Percentiles rank a stretch among this genome's conserved stretches.
Evolutionary conservation across 2,329 filamentous ascomycete species (phyloP).

Genomic region (Teratosphaeriaceae sp.): DNA sequence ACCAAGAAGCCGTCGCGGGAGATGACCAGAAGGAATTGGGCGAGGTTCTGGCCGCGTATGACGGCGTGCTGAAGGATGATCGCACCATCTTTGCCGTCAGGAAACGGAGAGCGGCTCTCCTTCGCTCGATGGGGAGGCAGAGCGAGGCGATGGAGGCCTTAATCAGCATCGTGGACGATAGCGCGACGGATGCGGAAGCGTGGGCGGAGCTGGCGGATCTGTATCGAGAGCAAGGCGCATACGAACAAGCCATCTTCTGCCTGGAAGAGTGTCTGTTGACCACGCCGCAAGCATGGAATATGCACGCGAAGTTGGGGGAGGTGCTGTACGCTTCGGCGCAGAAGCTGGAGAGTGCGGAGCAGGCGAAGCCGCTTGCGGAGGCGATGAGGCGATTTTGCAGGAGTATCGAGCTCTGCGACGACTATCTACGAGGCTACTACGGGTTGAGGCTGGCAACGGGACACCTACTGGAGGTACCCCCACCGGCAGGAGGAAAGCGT

Average conservation of each 20-base stretch:
- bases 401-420: constrained; percentile 87
- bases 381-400: constrained; percentile 80
- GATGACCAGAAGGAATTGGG: constrained; percentile 54
- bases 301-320: constrained; percentile 83
- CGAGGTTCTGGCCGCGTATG: constrained; percentile 68
- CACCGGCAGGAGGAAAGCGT: constrained; percentile 22
- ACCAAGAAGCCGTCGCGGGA: constrained; percentile 76
- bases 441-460: constrained; percentile 61
- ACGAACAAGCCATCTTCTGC: constrained; percentile 76
- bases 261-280: constrained; percentile 86
- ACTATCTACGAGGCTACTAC: constrained; percentile 88
- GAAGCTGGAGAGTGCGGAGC: constrained; percentile 44
- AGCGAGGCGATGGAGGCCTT: constrained; percentile 69
- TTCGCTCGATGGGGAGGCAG: constrained; percentile 64
- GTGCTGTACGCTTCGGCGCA: constrained; percentile 74
- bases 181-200: constrained; percentile 83
- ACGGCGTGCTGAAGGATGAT: constrained; percentile 65
- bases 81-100: constrained; percentile 76
- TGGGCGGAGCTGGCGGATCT: constrained; percentile 90
- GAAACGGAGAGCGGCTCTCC: constrained; percentile 75
- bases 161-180: constrained; percentile 69
- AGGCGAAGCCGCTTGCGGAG: constrained; percentile 54
- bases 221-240: constrained; percentile 73
- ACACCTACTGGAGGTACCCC: constrained; percentile 19
- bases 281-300: constrained; percentile 92